Base-by-base conservation (phyloP, 495 filamentous ascomycete genomes). In the Arthonia radiata region DNA sequence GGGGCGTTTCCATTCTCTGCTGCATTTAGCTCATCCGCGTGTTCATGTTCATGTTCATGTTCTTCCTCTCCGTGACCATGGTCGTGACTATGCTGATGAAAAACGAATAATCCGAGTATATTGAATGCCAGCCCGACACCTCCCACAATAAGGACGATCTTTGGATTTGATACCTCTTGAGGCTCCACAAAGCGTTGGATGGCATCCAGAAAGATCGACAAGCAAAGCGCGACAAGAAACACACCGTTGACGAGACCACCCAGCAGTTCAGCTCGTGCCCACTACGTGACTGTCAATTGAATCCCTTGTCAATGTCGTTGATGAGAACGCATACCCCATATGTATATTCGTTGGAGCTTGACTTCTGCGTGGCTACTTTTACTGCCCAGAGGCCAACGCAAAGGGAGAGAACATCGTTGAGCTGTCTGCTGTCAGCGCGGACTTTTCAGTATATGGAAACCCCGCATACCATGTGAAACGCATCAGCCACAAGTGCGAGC, bases 231-330 rank as follows among this genome's bases (percentile, higher is more conserved):
- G 38, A 97, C 80, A 24, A 97, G 57, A 50, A 97, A 97, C 2
- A 94, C 82, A 30, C 89, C 86, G 38, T 97, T 97, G 41, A 93
- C 70, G 26, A 92, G 60, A 11, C 86, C 86, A 42, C 86, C 86
- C 5, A 97, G 61, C 11, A 90, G 92, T 57, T 97, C 86, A n/a
- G 86, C 86, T 24, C 89, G 75, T 59, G 93, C 71, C 79, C 81
- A 97, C 59, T 82, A 38, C 15, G 19, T 11, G 19, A 7, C 19
- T 7, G 19, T 49, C 1, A 14, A 54, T 40, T 22, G 45, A 46
- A 28, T 47, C 28, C 43, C 38, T 29, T 23, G 6, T 25, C 18
- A 14, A 5, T 17, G 31, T 27, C 24, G 24, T 29, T 6, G 4
- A 18, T n/a, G 12, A 22, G 14, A 24, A 15, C 28, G 51, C 74